These are phyloP conservation scores for Xylariaceae sp. DNA, from an alignment of 2,329 filamentous ascomycete species.

Conservation along the genomic window DNA sequence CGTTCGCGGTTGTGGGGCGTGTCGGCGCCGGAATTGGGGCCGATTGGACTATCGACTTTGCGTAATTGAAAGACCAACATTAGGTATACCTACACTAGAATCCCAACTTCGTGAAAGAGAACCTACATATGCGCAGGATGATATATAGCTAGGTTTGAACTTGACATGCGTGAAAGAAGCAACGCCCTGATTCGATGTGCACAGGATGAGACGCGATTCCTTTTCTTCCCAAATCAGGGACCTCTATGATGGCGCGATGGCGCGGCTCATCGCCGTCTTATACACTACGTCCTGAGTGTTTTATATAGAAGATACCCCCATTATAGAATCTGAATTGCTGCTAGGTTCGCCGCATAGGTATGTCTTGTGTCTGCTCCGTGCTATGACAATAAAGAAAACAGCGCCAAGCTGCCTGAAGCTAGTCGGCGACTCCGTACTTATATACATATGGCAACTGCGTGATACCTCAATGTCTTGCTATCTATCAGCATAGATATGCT, in stretches of 20 bases:
- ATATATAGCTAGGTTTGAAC: background rate
- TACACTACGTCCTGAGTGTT: background rate
- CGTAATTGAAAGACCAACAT: slow-evolving; percentile 17
- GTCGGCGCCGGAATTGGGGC: slow-evolving; percentile 47
- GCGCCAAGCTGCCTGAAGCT: no score
- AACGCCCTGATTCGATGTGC: background rate
- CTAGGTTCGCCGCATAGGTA: no score
- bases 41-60: slow-evolving; percentile 45
- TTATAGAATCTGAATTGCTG: background rate
- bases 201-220: slow-evolving; percentile 1
- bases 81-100: no score
- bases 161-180: background rate
- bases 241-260: background rate
- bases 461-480: no score
- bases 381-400: no score
- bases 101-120: no score
- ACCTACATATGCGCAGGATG: background rate
- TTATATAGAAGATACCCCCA: background rate
- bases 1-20: slow-evolving; percentile 49
- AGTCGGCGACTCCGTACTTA: no score
- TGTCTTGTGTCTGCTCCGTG: no score
- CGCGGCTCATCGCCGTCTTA: background rate
- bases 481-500: no score
- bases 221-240: background rate
- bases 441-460: no score